Conservation (phyloP, 2,329 filamentous ascomycete genomes). For the Cryoendolithus antarcticus region DNA sequence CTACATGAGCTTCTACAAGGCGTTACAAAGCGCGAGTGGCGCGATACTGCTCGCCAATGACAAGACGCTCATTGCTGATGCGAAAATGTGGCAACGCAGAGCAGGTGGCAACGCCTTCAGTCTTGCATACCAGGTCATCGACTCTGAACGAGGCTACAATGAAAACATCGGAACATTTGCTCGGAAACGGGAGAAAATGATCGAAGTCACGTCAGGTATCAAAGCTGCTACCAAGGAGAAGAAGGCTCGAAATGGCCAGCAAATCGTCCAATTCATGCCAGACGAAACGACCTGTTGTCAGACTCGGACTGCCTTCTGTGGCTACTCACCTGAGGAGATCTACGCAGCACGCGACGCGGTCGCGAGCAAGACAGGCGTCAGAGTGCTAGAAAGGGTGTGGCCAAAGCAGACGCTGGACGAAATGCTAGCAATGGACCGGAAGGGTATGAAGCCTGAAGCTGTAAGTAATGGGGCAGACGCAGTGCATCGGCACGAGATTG, state of each 20-base stretch:
- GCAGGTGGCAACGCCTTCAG: constrained; percentile 11
- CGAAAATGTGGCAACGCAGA: constrained; percentile 12
- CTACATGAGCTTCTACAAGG: constrained; percentile 15
- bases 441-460: constrained; percentile 4
- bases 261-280: constrained; percentile 7
- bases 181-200: constrained; percentile 11
- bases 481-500: constrained; percentile 6
- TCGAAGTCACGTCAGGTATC: constrained; percentile 7
- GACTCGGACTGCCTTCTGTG: constrained; percentile 8
- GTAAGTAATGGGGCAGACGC: neutral
- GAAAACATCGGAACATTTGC: constrained; percentile 11
- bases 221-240: constrained; percentile 5
- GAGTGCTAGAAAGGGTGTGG: constrained; percentile 10
- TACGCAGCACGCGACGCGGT: constrained; percentile 9
- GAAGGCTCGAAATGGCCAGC: constrained; percentile 3
- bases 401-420: constrained; percentile 9
- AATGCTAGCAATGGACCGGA: constrained; percentile 8
- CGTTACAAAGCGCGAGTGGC: constrained; percentile 8
- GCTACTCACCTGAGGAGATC: constrained; percentile 9
- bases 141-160: constrained; percentile 13
- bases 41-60: constrained; percentile 11
- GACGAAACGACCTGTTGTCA: constrained; percentile 11
- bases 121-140: constrained; percentile 9
- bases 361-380: constrained; percentile 6
- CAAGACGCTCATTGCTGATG: constrained; percentile 7